A percentile compares a stretch with the other conserved stretches of the same genome.
These are phyloP conservation scores for Triticum timopheevii DNA, from an alignment of 176 grass and related monocot genomes.

Conservation along the genomic window DNA sequence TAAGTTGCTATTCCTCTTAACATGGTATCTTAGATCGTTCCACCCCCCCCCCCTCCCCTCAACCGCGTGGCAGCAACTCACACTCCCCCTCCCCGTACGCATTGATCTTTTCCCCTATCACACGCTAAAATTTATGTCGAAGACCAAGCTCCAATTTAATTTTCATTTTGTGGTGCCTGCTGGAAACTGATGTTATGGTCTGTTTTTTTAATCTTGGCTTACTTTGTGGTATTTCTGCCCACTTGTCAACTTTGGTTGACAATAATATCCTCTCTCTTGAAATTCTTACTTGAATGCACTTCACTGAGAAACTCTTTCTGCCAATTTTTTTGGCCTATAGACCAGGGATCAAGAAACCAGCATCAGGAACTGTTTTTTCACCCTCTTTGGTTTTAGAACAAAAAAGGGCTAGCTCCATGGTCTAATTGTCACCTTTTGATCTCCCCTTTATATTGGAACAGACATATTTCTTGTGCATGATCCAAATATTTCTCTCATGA, in stretches of 20 bases:
- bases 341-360: not conserved
- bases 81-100: too few species aligned
- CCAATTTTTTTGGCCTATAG: not conserved
- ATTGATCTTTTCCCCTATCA: too few species aligned
- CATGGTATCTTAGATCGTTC: too few species aligned
- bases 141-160: not conserved
- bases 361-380: not conserved
- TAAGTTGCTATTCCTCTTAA: too few species aligned
- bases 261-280: not conserved
- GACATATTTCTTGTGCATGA: conserved; percentile 6
- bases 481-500: not conserved
- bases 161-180: conserved; percentile 8
- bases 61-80: too few species aligned
- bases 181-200: not conserved
- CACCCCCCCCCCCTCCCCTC: too few species aligned
- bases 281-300: not conserved
- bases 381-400: not conserved
- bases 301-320: not conserved
- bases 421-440: conserved; percentile 8
- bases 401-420: not conserved
- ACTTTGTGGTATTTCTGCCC: not conserved
- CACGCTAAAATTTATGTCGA: not conserved
- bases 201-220: not conserved
- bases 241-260: not conserved
- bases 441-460: conserved; percentile 1